These are phyloP conservation scores for Chaetomiaceae sp. DNA, from an alignment of 2,329 filamentous ascomycete species.

Conservation along the genomic window DNA sequence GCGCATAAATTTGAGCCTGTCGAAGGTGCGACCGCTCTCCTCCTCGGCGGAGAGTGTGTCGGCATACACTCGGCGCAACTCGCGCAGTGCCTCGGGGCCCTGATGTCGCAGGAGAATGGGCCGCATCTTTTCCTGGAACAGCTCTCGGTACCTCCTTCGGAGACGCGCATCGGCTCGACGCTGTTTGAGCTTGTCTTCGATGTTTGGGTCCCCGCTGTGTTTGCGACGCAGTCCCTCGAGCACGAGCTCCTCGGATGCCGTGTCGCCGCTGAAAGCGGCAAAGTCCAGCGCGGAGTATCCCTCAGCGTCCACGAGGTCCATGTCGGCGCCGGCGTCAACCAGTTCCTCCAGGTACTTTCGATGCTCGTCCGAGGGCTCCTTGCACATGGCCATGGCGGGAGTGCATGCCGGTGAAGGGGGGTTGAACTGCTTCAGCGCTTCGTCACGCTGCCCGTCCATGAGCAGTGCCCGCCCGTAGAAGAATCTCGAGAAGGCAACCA, in stretches of 20 bases:
- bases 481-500: slow-evolving; percentile 31
- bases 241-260: slow-evolving; percentile 26
- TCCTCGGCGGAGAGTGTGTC: slow-evolving; percentile 23
- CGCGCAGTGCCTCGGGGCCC: slow-evolving; percentile 16
- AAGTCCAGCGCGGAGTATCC: not conserved
- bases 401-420: slow-evolving; percentile 26
- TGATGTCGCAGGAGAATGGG: slow-evolving; percentile 29
- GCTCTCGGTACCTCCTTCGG: slow-evolving; percentile 34
- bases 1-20: not conserved
- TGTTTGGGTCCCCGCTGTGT: not conserved
- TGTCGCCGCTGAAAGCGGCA: slow-evolving; percentile 12
- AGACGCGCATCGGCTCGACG: slow-evolving; percentile 27
- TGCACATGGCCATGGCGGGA: slow-evolving; percentile 36
- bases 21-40: slow-evolving; percentile 17
- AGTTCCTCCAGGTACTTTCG: slow-evolving; percentile 14
- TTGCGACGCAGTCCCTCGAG: slow-evolving; percentile 26
- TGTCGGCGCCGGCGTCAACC: not conserved
- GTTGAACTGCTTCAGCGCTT: slow-evolving; percentile 32
- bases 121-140: slow-evolving; percentile 36
- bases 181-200: slow-evolving; percentile 2
- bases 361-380: slow-evolving; percentile 37
- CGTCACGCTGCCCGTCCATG: slow-evolving; percentile 21
- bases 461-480: slow-evolving; percentile 33
- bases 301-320: not conserved
- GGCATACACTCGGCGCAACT: slow-evolving; percentile 27